A percentile compares a stretch with the other conserved stretches of the same genome.
Conservation (phyloP, 2,329 filamentous ascomycete species). For the Pestalotiopsis sp. region DNA sequence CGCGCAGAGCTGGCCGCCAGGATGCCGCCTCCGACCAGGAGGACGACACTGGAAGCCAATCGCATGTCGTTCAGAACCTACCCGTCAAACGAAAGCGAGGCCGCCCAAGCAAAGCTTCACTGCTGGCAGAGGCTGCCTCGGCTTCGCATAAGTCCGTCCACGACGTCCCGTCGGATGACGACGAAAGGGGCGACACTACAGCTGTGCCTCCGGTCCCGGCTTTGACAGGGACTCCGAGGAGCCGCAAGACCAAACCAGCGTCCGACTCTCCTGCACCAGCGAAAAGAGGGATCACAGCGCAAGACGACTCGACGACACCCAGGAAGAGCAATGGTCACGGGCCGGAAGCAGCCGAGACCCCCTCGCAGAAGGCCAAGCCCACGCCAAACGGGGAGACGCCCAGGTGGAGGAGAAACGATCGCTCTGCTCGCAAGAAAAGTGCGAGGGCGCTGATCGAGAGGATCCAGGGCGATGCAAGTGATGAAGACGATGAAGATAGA, state of each 20-base stretch:
- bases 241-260: not conserved
- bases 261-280: not conserved
- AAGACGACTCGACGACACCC: not conserved
- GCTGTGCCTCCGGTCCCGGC: not conserved
- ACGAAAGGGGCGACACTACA: not conserved
- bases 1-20: not conserved
- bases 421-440: conserved; percentile 55
- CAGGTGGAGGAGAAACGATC: conserved; percentile 68
- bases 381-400: conserved; percentile 52
- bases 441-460: conserved; percentile 47
- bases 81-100: conserved; percentile 10
- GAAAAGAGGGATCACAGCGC: not conserved
- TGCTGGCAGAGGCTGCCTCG: not conserved
- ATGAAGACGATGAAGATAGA: conserved; percentile 80
- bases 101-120: conserved; percentile 8
- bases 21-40: not conserved
- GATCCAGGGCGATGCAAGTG: conserved; percentile 61
- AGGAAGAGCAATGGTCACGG: not conserved
- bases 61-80: not conserved
- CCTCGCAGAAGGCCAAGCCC: conserved; percentile 19
- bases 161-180: conserved; percentile 12
- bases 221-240: not conserved
- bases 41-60: not conserved
- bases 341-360: conserved; percentile 18
- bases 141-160: conserved; percentile 5